A percentile compares a stretch with the other conserved stretches of the same genome.
These are phyloP conservation scores for Tulasnella sp. DNA, from an alignment of 768 basidiomycete genomes.

Conservation along the genomic window DNA sequence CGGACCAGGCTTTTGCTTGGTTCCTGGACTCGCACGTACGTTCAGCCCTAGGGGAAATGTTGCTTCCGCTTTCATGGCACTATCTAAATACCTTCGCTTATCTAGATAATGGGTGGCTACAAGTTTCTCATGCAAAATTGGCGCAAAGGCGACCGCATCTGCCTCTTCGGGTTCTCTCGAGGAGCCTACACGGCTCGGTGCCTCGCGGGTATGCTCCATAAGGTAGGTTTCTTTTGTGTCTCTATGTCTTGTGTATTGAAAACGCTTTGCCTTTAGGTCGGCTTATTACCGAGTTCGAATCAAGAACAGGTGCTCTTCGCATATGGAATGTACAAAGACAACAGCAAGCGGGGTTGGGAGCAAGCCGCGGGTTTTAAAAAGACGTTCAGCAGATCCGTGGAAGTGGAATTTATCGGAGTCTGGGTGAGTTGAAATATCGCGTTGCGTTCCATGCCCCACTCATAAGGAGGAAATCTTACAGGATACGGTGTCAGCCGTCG, in stretches of 20 bases:
- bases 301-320: conserved; percentile 25
- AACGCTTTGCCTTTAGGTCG: conserved; percentile 21
- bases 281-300: conserved; percentile 26
- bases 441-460: background rate
- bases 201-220: conserved; percentile 29
- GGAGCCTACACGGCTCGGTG: conserved; percentile 30
- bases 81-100: background rate
- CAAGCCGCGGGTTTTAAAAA: conserved; percentile 24
- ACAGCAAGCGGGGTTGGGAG: conserved; percentile 10
- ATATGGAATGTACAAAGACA: conserved; percentile 22
- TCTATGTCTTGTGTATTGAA: background rate
- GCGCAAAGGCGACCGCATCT: conserved; percentile 29
- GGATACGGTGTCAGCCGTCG: conserved; percentile 28
- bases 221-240: conserved; percentile 2
- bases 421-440: conserved; percentile 5
- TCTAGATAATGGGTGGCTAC: conserved; percentile 24
- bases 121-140: conserved; percentile 23
- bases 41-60: background rate
- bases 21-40: conserved; percentile 22
- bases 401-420: conserved; percentile 27
- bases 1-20: conserved; percentile 23
- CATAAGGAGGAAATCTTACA: background rate
- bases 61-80: background rate
- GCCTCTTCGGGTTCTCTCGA: conserved; percentile 33
- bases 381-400: conserved; percentile 23